Conservation (phyloP, 305 asterid genomes). For the Stenogyne calaminthoides region DNA sequence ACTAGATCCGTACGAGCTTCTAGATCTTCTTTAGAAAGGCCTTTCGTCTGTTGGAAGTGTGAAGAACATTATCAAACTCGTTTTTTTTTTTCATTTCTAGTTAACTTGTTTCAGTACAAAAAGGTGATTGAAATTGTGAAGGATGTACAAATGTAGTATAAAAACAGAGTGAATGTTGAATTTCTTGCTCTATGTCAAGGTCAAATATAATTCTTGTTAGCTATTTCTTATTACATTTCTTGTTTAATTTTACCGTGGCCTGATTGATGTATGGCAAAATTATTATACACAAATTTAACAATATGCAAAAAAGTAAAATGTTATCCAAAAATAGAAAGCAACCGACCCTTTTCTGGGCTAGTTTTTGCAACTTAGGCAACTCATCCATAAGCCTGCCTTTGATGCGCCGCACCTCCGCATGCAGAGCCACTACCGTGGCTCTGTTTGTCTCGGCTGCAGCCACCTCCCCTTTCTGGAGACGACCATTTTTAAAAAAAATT, state of each 20-base stretch:
- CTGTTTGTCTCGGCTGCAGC: constrained; percentile 74
- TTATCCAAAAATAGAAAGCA: neutral
- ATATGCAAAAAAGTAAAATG: neutral
- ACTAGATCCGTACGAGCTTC: constrained; percentile 75
- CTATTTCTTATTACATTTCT: constrained; percentile 2
- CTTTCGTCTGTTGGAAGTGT: constrained; percentile 58
- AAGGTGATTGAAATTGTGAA: neutral
- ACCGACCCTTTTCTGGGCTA: constrained; percentile 69
- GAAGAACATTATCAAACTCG: constrained; percentile 9
- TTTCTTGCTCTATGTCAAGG: constrained; percentile 22
- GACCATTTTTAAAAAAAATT: no score
- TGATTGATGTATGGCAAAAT: neutral
- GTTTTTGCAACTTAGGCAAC: constrained; percentile 77
- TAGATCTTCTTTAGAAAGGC: constrained; percentile 60
- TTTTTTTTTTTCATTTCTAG: neutral
- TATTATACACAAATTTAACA: neutral
- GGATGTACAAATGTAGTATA: neutral
- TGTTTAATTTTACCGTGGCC: neutral
- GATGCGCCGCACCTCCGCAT: constrained; percentile 86
- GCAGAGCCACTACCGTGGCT: constrained; percentile 84
- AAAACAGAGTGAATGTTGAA: neutral
- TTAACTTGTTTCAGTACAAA: no score
- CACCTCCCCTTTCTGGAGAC: constrained; percentile 57
- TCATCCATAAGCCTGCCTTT: constrained; percentile 85
- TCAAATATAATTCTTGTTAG: constrained; percentile 19